Base-by-base conservation (phyloP, 495 filamentous ascomycete species). In the Penicillium turbatum region DNA sequence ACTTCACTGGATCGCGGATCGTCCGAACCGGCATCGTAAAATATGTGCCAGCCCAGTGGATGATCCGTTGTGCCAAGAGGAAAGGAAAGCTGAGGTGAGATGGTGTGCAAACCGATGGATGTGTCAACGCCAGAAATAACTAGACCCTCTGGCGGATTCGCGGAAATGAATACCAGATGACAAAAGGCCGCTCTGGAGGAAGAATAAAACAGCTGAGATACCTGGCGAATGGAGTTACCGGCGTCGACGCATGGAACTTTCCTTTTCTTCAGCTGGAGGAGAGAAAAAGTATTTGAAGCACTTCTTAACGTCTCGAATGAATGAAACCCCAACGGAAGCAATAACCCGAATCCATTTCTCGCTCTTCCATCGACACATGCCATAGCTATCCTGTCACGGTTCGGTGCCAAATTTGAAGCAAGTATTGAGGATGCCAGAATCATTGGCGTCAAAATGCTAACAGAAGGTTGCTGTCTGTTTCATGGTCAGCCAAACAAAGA, bases 91-190 rank as follows among this genome's bases (percentile, higher is more conserved):
- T 60, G 45, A 1, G 64, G 61, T 16, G 64, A 60, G 27, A 67
- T 52, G 4, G 64, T 67, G 13, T 65, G 59, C n/a, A 67, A 51
- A 11, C 64, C 64, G 31, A 67, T 65, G 2, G 53, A 56, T 10
- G 45, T 44, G 50, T 67, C 54, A 27, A 64, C 55, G 17, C 24
- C 50, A 24, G 61, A 55, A 6, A 67, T 40, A 6, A 21, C 39
- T 2, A 62, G 27, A 7, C 19, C 43, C 16, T 29, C 21, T 27
- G 53, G 58, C 2, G 54, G 37, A 0, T 27, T 48, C 3, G 59
- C 54, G 27, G 64, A 60, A 26, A 65, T 12, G 12, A 64, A 56
- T 26, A 67, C 57, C 29, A 65, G 17, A 44, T 67, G 61, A 26
- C 61, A 60, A n/a, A 60, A 62, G 0, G 64, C 59, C 12, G 48